These are phyloP conservation scores for Oryza glumipatula DNA, from an alignment of 176 grass and related monocot genomes.

Conservation along the genomic window DNA sequence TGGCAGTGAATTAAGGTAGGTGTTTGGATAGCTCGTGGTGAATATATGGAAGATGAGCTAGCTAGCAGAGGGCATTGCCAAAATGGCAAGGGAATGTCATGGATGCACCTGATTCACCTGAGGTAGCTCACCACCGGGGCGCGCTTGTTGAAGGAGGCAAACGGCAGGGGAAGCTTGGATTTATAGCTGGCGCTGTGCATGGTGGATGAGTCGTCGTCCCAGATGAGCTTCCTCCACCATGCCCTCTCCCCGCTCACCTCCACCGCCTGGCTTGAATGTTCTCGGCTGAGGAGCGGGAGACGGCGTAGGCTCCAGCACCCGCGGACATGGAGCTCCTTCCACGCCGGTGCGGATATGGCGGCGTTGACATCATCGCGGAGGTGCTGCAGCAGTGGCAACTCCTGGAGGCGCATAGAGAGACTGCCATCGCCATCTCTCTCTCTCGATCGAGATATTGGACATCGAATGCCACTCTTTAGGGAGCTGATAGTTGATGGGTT, in stretches of 20 bases:
- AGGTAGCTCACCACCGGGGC: slow-evolving; percentile 8
- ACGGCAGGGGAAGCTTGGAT: not conserved
- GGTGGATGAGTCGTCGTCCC: not conserved
- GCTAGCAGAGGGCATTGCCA: no score
- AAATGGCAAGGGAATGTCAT: not conserved
- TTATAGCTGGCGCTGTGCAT: not conserved
- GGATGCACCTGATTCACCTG: slow-evolving; percentile 6
- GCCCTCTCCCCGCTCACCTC: slow-evolving; percentile 12
- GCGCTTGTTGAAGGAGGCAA: not conserved
- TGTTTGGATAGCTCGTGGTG: not conserved
- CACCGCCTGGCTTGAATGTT: not conserved
- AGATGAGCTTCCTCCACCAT: slow-evolving; percentile 8
- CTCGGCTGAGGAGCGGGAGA: not conserved
- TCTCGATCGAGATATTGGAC: no score
- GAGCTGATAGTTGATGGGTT: rapidly evolving
- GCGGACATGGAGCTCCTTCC: slow-evolving; percentile 13
- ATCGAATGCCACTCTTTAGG: no score
- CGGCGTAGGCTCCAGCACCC: slow-evolving; percentile 32
- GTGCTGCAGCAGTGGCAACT: slow-evolving; percentile 17
- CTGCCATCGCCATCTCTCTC: no score
- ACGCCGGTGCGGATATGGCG: not conserved
- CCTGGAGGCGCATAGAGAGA: slow-evolving; percentile 8
- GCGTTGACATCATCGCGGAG: rapidly evolving
- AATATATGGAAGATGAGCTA: not conserved
- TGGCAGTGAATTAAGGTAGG: no score